phyloP scores from a whole-genome alignment of 2,329 filamentous ascomycete species.

The Plenodomus lindquistii region DNA sequence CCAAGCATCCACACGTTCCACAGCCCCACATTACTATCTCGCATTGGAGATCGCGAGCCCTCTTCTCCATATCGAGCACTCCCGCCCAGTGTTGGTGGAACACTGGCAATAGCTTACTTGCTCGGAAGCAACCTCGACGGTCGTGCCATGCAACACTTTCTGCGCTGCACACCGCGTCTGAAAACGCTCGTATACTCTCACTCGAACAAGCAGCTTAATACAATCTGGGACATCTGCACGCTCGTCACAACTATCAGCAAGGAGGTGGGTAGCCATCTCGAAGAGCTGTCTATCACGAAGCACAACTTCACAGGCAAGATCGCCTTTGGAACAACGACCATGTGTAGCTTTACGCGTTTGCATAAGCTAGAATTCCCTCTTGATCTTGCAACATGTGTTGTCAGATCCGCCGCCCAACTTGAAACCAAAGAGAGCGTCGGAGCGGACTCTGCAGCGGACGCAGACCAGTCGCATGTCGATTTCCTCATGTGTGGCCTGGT shows the following conservation, averaged over 20 bases:
- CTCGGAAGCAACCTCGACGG: slow-evolving; percentile 11
- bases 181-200: slow-evolving; percentile 17
- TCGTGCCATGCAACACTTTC: slow-evolving; percentile 13
- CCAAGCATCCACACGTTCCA: slow-evolving; percentile 11
- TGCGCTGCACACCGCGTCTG: slow-evolving; percentile 16
- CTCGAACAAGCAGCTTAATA: slow-evolving; percentile 12
- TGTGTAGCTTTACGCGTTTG: slow-evolving; percentile 13
- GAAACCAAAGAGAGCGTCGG: slow-evolving; percentile 9
- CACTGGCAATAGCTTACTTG: slow-evolving; percentile 11
- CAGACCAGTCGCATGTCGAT: slow-evolving; percentile 14
- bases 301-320: slow-evolving; percentile 15
- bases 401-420: slow-evolving; percentile 2
- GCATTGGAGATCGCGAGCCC: slow-evolving; percentile 8
- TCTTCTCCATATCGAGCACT: slow-evolving; percentile 14
- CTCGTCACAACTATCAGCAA: slow-evolving; percentile 11
- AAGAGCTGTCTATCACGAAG: slow-evolving; percentile 16
- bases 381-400: slow-evolving; percentile 15
- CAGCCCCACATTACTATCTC: slow-evolving; percentile 9
- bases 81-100: slow-evolving; percentile 1
- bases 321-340: slow-evolving; percentile 12
- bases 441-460: slow-evolving; percentile 14
- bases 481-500: slow-evolving; percentile 15
- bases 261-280: slow-evolving; percentile 14
- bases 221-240: slow-evolving; percentile 12
- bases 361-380: slow-evolving; percentile 15